Percentiles rank a stretch among this genome's conserved stretches.
phyloP scores from a whole-genome alignment of 129 eudicot species.

The Deinandra increscens region DNA sequence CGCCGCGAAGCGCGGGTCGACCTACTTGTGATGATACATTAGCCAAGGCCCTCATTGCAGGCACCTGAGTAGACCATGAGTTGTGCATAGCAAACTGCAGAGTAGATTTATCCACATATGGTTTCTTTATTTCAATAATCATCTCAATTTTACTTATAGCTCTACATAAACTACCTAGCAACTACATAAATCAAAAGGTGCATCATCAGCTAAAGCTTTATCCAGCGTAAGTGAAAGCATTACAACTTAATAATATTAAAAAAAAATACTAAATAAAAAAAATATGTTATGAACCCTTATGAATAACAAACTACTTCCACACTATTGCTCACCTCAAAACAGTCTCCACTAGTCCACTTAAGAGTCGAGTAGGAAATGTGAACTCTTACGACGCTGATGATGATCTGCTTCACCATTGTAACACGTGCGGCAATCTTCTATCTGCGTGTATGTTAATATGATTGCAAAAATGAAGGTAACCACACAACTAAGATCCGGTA shows the following conservation, averaged over 20 bases:
- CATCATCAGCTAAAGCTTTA: constrained; percentile 76
- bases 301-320: constrained; percentile 8
- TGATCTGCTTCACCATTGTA: constrained; percentile 99
- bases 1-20: no score
- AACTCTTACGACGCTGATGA: constrained; percentile 96
- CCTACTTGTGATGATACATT: no score
- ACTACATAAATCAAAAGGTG: constrained; percentile 88
- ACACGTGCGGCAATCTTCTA: constrained; percentile 97
- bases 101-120: neutral
- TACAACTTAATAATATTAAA: constrained; percentile 21
- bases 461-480: constrained; percentile 11
- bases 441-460: constrained; percentile 41
- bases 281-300: neutral
- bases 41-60: constrained; percentile 94
- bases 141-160: neutral
- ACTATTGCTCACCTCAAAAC: constrained; percentile 81
- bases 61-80: constrained; percentile 82
- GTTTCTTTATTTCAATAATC: neutral
- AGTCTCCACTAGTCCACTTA: constrained; percentile 97
- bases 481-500: neutral
- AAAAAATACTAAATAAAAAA: constrained; percentile 42
- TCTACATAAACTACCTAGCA: constrained; percentile 54
- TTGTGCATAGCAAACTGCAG: constrained; percentile 94
- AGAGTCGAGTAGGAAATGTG: constrained; percentile 83
- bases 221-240: constrained; percentile 88